Base-by-base conservation (phyloP, 176 grass and related monocot species). In the Eragrostis curvula region DNA sequence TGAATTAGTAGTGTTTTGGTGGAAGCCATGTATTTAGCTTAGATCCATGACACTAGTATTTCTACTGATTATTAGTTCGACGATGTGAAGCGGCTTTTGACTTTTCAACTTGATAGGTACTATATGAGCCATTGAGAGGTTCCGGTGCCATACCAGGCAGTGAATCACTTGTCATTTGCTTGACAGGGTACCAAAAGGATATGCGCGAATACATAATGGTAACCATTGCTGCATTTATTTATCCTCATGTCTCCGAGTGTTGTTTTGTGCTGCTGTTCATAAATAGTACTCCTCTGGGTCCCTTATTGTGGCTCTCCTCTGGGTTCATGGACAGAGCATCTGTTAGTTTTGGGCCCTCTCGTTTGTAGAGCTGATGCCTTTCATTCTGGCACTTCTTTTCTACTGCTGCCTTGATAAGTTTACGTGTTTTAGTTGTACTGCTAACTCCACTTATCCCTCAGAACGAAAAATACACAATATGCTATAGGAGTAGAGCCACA, bases 161-260 rank as follows among this genome's bases (percentile, higher is more conserved):
- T 60, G 66, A 88, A 32, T 88, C 79, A 13, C 75, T 98, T 15
- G 44, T 82, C 66, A 95, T 98, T 85, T 95, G 86, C 83, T 74
- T 98, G 71, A 98, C 95, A 55, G 95, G 95, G 53, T 98, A 98
- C 86, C 90, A 95, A 73, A 98, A 88, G 71, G 78, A 87, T 73
- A 63, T 76, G 55, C 90, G 95, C 13, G 86, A 93, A 14, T 86
- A 93, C 66, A 95, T 98, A 62, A 93, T 95, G 95, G 95, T 98
- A 93, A 24, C 2, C n/a, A 5, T 0, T 24, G 8, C 20, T 11
- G 0, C 55, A 3, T 18, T 32, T 13, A 49, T 5, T 60, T 45
- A 45, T 45, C 43, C 43, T 45, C 9, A 36, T 4, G 32, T 36
- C 32, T 57, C 39, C 24, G 56, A 17, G 43, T 18, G 41, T 24